phyloP scores from a whole-genome alignment of 441 rosid species.

The Gossypium davidsonii region DNA sequence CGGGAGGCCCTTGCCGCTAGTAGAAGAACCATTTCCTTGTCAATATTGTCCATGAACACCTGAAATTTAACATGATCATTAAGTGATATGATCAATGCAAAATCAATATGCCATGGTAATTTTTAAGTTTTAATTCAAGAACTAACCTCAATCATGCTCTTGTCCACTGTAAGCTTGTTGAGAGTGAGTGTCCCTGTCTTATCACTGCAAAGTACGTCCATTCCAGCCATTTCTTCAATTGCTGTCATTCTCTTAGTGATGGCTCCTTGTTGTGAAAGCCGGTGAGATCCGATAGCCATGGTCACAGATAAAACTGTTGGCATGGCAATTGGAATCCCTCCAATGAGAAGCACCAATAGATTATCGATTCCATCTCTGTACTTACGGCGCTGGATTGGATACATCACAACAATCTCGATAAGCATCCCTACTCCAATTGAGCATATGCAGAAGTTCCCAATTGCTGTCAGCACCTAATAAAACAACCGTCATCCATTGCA shows the following conservation, averaged over 20 bases:
- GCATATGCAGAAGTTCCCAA: slow-evolving; percentile 72
- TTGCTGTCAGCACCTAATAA: slow-evolving; percentile 52
- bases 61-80: slow-evolving; percentile 12
- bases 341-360: slow-evolving; percentile 58
- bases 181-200: slow-evolving; percentile 75
- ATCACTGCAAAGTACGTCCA: slow-evolving; percentile 74
- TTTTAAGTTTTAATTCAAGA: not conserved
- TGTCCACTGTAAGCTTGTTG: slow-evolving; percentile 73
- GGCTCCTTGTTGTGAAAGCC: slow-evolving; percentile 66
- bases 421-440: slow-evolving; percentile 55
- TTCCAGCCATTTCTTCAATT: slow-evolving; percentile 70
- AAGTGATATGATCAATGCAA: not conserved
- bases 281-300: slow-evolving; percentile 75
- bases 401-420: slow-evolving; percentile 59
- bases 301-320: slow-evolving; percentile 70
- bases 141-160: slow-evolving; percentile 50
- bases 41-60: slow-evolving; percentile 40
- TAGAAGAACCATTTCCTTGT: slow-evolving; percentile 44
- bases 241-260: slow-evolving; percentile 74
- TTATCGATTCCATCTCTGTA: slow-evolving; percentile 65
- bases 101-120: not conserved
- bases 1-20: slow-evolving; percentile 67
- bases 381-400: slow-evolving; percentile 50
- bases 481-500: not conserved
- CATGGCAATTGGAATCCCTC: slow-evolving; percentile 76